These are phyloP conservation scores for Vaccinium darrowii DNA, from an alignment of 148 eudicot species.

Conservation along the genomic window DNA sequence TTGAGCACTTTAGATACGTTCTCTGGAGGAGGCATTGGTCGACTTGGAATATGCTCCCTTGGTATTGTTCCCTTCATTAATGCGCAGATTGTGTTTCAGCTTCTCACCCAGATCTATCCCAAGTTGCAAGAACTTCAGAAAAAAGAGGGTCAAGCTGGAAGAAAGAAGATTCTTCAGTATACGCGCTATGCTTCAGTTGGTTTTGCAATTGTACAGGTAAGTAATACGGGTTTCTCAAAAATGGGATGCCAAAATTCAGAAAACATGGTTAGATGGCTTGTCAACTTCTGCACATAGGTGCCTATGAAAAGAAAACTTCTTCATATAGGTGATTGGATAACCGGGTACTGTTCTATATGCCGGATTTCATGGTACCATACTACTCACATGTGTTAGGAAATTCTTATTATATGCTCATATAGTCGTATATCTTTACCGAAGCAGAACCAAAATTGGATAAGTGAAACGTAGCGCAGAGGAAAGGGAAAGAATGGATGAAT, in stretches of 20 bases:
- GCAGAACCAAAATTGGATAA: background rate
- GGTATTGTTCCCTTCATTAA: slow-evolving; percentile 98
- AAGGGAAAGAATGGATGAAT: background rate
- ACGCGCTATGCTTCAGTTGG: slow-evolving; percentile 99
- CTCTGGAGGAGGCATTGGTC: slow-evolving; percentile 99
- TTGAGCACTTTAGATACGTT: slow-evolving; percentile 93
- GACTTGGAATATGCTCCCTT: slow-evolving; percentile 97
- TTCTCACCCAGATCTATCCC: slow-evolving; percentile 92
- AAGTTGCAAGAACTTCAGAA: slow-evolving; percentile 98
- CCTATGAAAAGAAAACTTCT: background rate
- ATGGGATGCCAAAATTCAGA: background rate
- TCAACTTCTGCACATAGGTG: background rate
- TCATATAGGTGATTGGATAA: background rate
- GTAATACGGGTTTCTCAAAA: background rate
- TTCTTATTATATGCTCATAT: background rate
- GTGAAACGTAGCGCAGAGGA: background rate
- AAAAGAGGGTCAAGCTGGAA: slow-evolving; percentile 98
- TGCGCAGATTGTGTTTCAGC: slow-evolving; percentile 97
- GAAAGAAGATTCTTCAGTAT: slow-evolving; percentile 93
- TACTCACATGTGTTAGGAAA: background rate
- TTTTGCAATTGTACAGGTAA: slow-evolving; percentile 96
- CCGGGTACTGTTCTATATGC: background rate
- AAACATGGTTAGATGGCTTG: background rate
- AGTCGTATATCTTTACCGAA: background rate
- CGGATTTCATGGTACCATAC: background rate